Base-by-base conservation (phyloP, 345 rosid genomes). In the Eucalyptus pumila region DNA sequence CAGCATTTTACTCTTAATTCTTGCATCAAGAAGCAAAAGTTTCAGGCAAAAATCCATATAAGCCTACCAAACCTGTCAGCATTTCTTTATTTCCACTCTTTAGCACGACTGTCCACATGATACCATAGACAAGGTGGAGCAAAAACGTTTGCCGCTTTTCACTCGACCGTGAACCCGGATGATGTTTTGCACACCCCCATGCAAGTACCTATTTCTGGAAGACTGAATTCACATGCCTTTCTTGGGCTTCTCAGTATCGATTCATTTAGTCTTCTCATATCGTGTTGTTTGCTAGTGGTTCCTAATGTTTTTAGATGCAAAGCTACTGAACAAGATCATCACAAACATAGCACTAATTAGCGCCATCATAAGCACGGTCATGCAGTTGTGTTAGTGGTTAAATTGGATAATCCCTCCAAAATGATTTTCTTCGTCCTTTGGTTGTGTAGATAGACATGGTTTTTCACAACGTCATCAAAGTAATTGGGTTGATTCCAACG, bases 401-500 rank as follows among this genome's bases (percentile, higher is more conserved):
- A 42, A 40, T 5, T 40, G 42, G 42, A 40, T 40, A 40, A 40
- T 40, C 6, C 42, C 42, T 40, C 42, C 6, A 40, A 32, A 87
- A 6, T 42, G 9, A 56, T 60, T 60, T 51, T 87, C 45, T 26
- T 54, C 76, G 1, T 40, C 24, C 10, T 54, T 51, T 56, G 16
- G 8, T 37, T 37, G 42, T 32, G 32, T 42, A 56, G 44, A 49
- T 86, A 69, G 62, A 16, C 8, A 87, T 40, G 48, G 88, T 40
- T 44, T 92, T 89, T 95, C 99, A 76, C 99, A 95, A 80, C 95
- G 89, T 37, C 99, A 97, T 93, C 98, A 96, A 21, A 96, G 98
- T 92, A 95, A 98, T 27, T 98, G 99, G 98, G 94, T 97, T 86
- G 97, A 95, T 62, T 95, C 96, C 87, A 89, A 89, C 40, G n/a